Conservation (phyloP, 2,329 filamentous ascomycete genomes). For the Colletotrichum cereale region DNA sequence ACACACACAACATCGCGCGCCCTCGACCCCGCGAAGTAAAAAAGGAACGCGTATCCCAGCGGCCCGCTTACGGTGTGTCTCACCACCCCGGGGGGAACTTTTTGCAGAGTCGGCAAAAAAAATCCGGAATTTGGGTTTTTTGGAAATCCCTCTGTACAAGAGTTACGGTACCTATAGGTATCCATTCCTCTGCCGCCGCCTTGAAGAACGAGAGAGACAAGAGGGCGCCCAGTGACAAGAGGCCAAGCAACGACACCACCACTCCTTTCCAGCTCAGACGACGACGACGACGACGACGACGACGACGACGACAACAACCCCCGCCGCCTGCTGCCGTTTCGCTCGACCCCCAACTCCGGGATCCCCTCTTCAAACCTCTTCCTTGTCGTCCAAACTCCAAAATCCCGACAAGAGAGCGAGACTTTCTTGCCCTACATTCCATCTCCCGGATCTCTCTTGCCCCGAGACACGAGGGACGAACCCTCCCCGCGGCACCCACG, state of each 20-base stretch:
- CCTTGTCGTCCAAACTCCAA: background rate
- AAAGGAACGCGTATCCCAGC: slow-evolving; percentile 20
- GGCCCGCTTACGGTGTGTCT: slow-evolving; percentile 33
- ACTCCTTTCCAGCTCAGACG: slow-evolving; percentile 3
- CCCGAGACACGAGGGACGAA: slow-evolving; percentile 7
- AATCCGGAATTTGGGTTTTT: background rate
- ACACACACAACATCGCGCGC: background rate
- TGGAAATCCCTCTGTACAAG: too few relatives aligned
- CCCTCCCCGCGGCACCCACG: background rate
- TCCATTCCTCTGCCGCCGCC: slow-evolving; percentile 14
- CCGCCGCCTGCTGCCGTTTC: slow-evolving; percentile 13
- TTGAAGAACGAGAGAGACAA: slow-evolving; percentile 32
- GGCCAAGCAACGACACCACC: slow-evolving; percentile 16
- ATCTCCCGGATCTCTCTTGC: background rate
- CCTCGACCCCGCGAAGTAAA: background rate
- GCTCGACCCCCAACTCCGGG: slow-evolving; percentile 6
- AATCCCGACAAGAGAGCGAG: background rate
- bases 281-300: background rate
- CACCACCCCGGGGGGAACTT: background rate
- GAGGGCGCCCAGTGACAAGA: background rate
- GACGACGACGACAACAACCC: slow-evolving; percentile 7
- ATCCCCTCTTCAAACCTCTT: slow-evolving; percentile 20
- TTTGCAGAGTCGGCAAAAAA: too few relatives aligned
- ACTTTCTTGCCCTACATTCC: slow-evolving; percentile 1
- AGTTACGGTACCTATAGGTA: too few relatives aligned